Evolutionary conservation across 2,329 filamentous ascomycete species (phyloP).

Genomic region (Alternaria arbusti): DNA sequence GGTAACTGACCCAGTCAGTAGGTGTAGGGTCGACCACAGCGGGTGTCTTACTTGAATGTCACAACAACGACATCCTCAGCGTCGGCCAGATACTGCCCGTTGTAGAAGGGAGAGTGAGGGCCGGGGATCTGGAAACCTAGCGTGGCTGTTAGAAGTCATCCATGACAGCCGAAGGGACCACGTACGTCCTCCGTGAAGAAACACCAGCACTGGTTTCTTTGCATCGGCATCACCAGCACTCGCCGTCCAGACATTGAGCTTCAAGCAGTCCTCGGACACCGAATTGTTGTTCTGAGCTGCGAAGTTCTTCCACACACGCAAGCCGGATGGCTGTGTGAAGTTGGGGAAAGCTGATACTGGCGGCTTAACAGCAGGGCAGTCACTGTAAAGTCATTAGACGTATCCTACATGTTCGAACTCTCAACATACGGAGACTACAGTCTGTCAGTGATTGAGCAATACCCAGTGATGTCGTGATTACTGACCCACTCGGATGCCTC

Average conservation of each 20-base stretch:
- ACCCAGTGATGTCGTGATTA: not conserved
- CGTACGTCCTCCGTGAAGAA: conserved; percentile 39
- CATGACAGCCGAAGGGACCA: not conserved
- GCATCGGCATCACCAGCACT: conserved; percentile 13
- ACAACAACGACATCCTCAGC: conserved; percentile 40
- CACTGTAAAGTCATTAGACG: conserved; percentile 16
- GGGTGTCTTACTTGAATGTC: conserved; percentile 29
- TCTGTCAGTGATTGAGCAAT: conserved; percentile 9
- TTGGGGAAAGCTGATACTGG: conserved; percentile 33
- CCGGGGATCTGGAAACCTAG: conserved; percentile 33
- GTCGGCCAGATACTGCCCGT: conserved; percentile 35
- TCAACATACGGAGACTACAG: conserved; percentile 29
- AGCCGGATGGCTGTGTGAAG: conserved; percentile 32
- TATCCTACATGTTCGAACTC: not conserved
- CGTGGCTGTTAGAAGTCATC: not conserved
- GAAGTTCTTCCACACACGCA: conserved; percentile 37
- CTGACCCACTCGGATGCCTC: conserved; percentile 33
- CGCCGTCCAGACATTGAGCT: conserved; percentile 40
- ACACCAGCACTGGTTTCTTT: conserved; percentile 38
- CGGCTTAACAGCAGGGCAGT: conserved; percentile 33
- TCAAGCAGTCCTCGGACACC: conserved; percentile 37
- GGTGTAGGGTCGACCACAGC: not conserved
- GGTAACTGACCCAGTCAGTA: conserved; percentile 32
- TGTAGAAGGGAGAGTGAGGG: conserved; percentile 35
- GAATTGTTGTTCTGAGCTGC: conserved; percentile 32